Base-by-base conservation (phyloP, 148 eudicot genomes). In the Pouteria glomerata region DNA sequence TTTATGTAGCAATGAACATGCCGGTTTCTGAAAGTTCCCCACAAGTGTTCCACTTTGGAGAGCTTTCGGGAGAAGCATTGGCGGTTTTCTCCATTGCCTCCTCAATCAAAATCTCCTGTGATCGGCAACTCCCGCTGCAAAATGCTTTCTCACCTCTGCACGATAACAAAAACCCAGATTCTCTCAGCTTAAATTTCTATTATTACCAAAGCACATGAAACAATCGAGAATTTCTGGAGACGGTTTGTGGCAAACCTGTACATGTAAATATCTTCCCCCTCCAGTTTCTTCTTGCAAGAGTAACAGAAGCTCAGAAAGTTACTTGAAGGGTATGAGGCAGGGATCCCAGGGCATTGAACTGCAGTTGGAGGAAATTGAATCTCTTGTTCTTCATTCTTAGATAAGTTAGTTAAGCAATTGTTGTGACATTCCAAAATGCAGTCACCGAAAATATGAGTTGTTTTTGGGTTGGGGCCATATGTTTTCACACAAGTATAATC, bases 61-160 rank as follows among this genome's bases (percentile, higher is more conserved):
- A 51, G 61, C 41, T 77, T 58, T 67, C 57, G 62, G 85, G 68
- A 75, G 77, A 64, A 57, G 78, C 73, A 33, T 34, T 63, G 66
- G 27, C 26, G 29, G 70, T 71, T 48, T 84, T 79, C 82, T 90
- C 92, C 69, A 81, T 77, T 67, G 77, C 86, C 77, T 90, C 98
- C 78, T 88, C 94, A 5, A 86, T 74, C 45, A 77, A 79, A 70
- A 93, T 90, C 87, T 80, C 92, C 80, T 85, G 81, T 37, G 79
- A 56, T 34, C 96, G 89, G 74, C 98, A 93, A 76, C 73, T 83
- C 72, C 78, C 68, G 39, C 98, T 93, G 87, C 96, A 93, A 82
- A 93, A 93, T 41, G 94, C 96, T 74, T 86, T 93, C 86, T 93
- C 98, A 39, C 95, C 98, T 82, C 96, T 92, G 90, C 82, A 79